A percentile compares a stretch with the other conserved stretches of the same genome.
These are phyloP conservation scores for Diutina ranongensis DNA, from an alignment of 1,139 yeast genomes.

Conservation along the genomic window DNA sequence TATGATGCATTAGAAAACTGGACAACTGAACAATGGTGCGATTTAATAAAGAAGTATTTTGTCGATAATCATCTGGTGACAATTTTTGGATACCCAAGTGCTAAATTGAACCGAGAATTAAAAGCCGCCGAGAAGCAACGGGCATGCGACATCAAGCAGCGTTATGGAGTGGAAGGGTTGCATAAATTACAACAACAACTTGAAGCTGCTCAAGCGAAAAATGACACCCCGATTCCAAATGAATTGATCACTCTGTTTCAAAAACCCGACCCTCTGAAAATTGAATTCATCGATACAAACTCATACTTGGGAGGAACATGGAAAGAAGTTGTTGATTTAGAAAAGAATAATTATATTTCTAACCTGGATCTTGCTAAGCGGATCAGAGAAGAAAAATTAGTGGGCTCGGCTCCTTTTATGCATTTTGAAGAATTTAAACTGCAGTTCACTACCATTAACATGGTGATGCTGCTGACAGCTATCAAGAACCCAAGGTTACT, in stretches of 20 bases:
- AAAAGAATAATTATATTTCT: background rate
- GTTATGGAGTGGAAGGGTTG: constrained; percentile 54
- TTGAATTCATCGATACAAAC: constrained; percentile 59
- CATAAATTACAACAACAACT: constrained; percentile 36
- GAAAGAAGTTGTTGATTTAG: background rate
- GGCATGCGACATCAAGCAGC: constrained; percentile 34
- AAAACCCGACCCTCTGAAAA: constrained; percentile 66
- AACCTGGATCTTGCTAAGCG: constrained; percentile 12
- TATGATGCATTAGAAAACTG: constrained; percentile 51
- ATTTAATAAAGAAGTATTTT: constrained; percentile 39
- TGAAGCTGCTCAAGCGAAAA: constrained; percentile 50
- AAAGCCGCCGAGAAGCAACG: constrained; percentile 42
- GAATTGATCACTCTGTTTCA: constrained; percentile 47
- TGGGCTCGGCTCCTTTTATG: constrained; percentile 34
- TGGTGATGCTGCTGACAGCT: constrained; percentile 53
- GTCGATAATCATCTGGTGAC: constrained; percentile 60
- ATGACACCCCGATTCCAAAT: constrained; percentile 69
- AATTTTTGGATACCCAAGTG: constrained; percentile 70
- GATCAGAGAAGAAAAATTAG: constrained; percentile 17
- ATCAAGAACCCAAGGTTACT: constrained; percentile 41
- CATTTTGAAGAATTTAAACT: constrained; percentile 77
- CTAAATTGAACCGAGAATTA: constrained; percentile 39
- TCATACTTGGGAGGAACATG: constrained; percentile 41
- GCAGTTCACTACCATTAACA: constrained; percentile 62
- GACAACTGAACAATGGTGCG: constrained; percentile 60